Evolutionary conservation across 2,329 filamentous ascomycete species (phyloP), one percentile per base, ranked within the genome.

Genomic region (Diaporthe ampelina): DNA sequence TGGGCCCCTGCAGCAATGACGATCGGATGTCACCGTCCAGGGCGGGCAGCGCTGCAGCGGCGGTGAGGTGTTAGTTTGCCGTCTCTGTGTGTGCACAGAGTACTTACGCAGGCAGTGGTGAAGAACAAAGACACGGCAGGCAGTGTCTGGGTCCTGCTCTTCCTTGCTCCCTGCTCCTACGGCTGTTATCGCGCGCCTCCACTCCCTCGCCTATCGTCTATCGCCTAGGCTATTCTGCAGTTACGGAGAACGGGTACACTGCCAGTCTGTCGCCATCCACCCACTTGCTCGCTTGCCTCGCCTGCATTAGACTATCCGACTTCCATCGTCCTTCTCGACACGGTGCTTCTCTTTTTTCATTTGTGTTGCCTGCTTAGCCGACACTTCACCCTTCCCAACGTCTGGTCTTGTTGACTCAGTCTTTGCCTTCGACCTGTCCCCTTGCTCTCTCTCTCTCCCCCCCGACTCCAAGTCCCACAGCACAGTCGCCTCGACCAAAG

Each of bases 1-100:
- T 24, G 48, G 48, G 45, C 63, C 63, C 63, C 63, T 68, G 63
- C 63, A 68, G 45, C 63, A 54, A 68, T 68, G 63, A 68, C 63
- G 63, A 68, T 68, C 63, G 45, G 63, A 32, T 50, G 61, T 50
- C 40, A 48, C 59, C n/a, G 37, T 63, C 37, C 11, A 37, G 9
- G 35, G 4, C 35, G 35, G 35, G 35, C 35, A 37, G 35, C 35
- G 59, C 24, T 11, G 37, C 37, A 15, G 59, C 37, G 11, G 59
- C 56, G 56, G 56, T 58, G 32, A 40, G 43, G 19, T 48, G 35
- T 37, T 37, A 37, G 35, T 37, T 37, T 37, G 13, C 35, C 35
- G 35, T 37, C 11, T 11, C 35, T 37, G 35, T 37, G 29, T n/a
- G 21, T 43, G 40, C 45, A 50, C 45, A 11, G 45, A 8, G 43